Conservation (phyloP, 2,329 filamentous ascomycete species). For the Fusarium aywerte region DNA sequence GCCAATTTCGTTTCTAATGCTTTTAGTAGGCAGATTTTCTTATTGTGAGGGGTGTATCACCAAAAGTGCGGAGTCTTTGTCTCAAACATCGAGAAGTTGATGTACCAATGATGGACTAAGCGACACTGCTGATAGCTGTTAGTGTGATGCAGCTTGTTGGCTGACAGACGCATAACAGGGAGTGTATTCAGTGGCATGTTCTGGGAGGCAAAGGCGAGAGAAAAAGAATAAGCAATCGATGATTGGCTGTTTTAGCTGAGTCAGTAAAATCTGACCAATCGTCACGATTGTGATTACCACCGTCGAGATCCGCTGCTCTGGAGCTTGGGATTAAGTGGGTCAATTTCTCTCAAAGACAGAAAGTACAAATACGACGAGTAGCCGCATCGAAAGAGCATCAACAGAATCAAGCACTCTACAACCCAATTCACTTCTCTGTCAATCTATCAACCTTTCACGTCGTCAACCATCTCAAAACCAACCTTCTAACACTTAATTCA, state of each 20-base stretch:
- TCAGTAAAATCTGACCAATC: neutral
- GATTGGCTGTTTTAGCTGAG: slow-evolving; percentile 10
- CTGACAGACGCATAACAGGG: slow-evolving; percentile 23
- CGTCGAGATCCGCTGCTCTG: neutral
- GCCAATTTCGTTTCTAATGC: no score
- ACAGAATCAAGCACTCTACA: slow-evolving; percentile 16
- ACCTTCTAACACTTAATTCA: slow-evolving; percentile 4
- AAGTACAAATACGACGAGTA: slow-evolving; percentile 44
- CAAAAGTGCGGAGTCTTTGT: neutral
- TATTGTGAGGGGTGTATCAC: neutral
- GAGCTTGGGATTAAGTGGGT: slow-evolving; percentile 31
- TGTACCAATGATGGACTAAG: slow-evolving; percentile 2
- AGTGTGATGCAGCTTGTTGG: slow-evolving; percentile 8
- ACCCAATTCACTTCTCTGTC: neutral
- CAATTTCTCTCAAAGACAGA: neutral
- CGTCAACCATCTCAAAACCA: neutral
- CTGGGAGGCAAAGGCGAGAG: slow-evolving; percentile 26
- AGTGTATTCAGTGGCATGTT: slow-evolving; percentile 25
- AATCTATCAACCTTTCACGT: neutral
- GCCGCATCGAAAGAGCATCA: slow-evolving; percentile 10
- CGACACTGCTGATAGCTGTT: slow-evolving; percentile 4
- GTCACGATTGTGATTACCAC: slow-evolving; percentile 25
- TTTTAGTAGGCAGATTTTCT: no score
- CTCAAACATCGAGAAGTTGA: neutral
- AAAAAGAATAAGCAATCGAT: slow-evolving; percentile 43